Base-by-base conservation (phyloP, 176 grass and related monocot genomes). In the Oryza rufipogon region DNA sequence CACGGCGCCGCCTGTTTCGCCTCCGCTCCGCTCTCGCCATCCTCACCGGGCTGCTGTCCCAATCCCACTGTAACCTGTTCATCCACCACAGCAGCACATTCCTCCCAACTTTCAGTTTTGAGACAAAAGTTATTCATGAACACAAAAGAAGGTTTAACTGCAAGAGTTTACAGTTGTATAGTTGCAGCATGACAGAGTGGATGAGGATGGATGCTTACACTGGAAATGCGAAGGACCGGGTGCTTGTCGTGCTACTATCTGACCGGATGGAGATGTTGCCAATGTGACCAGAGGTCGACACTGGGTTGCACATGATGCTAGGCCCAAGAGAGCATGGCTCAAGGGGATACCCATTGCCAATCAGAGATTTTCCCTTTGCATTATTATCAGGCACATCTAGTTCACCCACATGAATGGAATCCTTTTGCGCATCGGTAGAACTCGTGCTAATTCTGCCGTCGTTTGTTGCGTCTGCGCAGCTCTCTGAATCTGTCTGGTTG, bases 161-260 rank as follows among this genome's bases (percentile, higher is more conserved):
- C n/a, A n/a, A n/a, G n/a, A n/a, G n/a, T n/a, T n/a, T n/a, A n/a
- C n/a, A 39, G 13, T 38, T 17, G n/a, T 58, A 4, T 23, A 17
- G n/a, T 32, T 58, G 26, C 7, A 15, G 70, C 32, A 44, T 71
- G 2, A 68, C 25, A 47, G 45, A 33, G 46, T 56, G 54, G 65
- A 65, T 11, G 19, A 45, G 68, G 8, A 48, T 9, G 5, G 42
- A 67, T 30, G 80, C 95, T 89, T 91, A 94, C 95, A 97, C 86
- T 45, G 95, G 95, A 86, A 97, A 97, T 69, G 95, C 92, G 4
- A 97, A 97, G 70, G 95, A 97, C 16, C 88, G 86, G 61, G 95
- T 85, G 80, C 95, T 94, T 46, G 90, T 94, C 4, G 94, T 84
- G 81, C 88, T 97, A 77, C 95, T 97, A 79, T 94, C 95, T 48